Evolutionary conservation across 2,329 filamentous ascomycete genomes (phyloP), one percentile per base, ranked within the genome.

Genomic region (Triangularia verruculosa): DNA sequence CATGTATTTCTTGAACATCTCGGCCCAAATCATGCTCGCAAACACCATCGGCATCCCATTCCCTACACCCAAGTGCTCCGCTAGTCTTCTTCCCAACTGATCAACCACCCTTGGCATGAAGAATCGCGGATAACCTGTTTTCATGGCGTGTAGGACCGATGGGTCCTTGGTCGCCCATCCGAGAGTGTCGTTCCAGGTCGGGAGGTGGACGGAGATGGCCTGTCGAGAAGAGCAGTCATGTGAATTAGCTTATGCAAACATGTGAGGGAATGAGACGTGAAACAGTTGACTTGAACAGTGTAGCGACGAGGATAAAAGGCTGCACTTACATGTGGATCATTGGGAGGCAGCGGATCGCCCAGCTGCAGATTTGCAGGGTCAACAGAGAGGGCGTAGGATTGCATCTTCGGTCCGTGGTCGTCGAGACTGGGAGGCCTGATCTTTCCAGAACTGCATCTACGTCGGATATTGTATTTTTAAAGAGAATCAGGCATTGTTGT

Each of bases 181-280:
- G n/a, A 68, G 54, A 0, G 65, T 68, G 53, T 71, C 68, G n/a
- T 55, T 53, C 69, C 69, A 71, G 43, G 59, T 68, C 1, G 69
- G 69, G 34, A 71, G 61, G 15, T 66, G 61, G 20, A 71, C 69
- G 43, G 68, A 68, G 34, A 71, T 39, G n/a, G 64, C 69, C 69
- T 71, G 13, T 17, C 6, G 27, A 28, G 57, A 47, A 2, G 39
- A 47, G n/a, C 6, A 47, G 20, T 17, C 8, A 5, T 17, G n/a
- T 12, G 15, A 17, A 17, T 47, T 20, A 47, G 39, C 39, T 47
- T 20, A 5, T 17, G n/a, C 34, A 39, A n/a, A 15, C 34, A n/a
- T n/a, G n/a, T n/a, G n/a, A n/a, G 34, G 34, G 2, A 7, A 39
- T 9, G 11, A 28, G 27, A 28, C 5, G 20, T 52, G 20, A 25